Evolutionary conservation across 805 yeast species (phyloP).

Genomic region (Ogataea polymorpha): DNA sequence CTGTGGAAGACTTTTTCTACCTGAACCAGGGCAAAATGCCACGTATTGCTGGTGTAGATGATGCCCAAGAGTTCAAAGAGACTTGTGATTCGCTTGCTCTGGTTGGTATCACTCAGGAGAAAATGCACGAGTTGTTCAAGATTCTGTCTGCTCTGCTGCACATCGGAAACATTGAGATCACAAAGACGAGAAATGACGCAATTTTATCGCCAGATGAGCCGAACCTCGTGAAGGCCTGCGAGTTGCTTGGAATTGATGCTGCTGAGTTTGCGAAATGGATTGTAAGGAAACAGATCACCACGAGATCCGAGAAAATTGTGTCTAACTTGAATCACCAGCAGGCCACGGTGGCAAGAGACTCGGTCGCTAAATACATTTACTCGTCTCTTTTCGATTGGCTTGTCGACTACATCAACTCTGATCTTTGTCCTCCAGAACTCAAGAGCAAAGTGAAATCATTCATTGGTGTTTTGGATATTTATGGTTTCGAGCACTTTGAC

Average conservation of each 20-base stretch:
- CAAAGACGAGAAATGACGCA: conserved; percentile 83
- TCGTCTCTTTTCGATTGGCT: conserved; percentile 95
- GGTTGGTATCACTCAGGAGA: conserved; percentile 64
- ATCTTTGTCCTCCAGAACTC: conserved; percentile 74
- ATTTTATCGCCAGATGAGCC: conserved; percentile 83
- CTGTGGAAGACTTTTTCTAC: conserved; percentile 70
- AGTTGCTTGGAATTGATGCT: conserved; percentile 78
- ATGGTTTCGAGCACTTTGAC: conserved; percentile 95
- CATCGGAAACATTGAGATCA: conserved; percentile 86
- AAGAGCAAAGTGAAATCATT: conserved; percentile 60
- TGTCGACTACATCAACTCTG: conserved; percentile 76
- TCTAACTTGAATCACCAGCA: conserved; percentile 79
- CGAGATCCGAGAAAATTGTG: conserved; percentile 89
- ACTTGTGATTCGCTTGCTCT: conserved; percentile 75
- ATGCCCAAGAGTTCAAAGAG: conserved; percentile 67
- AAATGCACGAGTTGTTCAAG: conserved; percentile 68
- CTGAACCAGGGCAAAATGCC: conserved; percentile 85
- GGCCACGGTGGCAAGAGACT: conserved; percentile 89
- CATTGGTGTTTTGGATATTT: conserved; percentile 95
- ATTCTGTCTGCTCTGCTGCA: conserved; percentile 86
- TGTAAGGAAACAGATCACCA: conserved; percentile 84
- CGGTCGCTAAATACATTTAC: conserved; percentile 93
- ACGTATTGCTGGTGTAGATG: conserved; percentile 74
- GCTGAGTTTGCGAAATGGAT: conserved; percentile 81
- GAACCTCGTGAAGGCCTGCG: conserved; percentile 75